phyloP scores from a whole-genome alignment of 257 asterid genomes.

The Solanum pinnatisectum region DNA sequence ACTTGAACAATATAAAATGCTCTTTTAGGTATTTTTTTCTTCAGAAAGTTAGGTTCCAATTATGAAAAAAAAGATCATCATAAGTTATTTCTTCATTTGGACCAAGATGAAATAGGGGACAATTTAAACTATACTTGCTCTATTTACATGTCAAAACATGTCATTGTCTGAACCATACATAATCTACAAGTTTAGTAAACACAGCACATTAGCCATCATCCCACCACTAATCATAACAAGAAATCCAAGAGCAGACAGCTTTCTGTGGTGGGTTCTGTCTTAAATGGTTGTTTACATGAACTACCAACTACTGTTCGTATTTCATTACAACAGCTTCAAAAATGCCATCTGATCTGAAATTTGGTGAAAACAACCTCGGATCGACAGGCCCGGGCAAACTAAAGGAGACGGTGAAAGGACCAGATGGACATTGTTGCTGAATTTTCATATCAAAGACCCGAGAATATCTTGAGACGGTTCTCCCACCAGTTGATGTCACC shows the following conservation, averaged over 20 bases:
- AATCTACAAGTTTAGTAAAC: not conserved
- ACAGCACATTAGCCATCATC: not conserved
- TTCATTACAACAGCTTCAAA: conserved; percentile 69
- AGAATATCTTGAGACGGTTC: conserved; percentile 32
- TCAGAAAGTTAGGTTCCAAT: not conserved
- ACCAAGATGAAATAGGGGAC: not conserved
- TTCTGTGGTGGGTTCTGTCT: not conserved
- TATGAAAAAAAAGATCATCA: not conserved
- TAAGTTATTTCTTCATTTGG: not conserved
- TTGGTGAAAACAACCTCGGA: conserved; percentile 52
- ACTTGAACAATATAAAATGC: not conserved
- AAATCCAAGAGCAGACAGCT: not conserved
- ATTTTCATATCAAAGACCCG: conserved; percentile 61
- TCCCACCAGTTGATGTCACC: conserved; percentile 58
- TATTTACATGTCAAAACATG: not conserved
- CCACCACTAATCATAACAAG: not conserved
- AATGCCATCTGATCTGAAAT: conserved; percentile 64
- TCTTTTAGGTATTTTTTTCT: not conserved
- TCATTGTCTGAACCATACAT: not conserved
- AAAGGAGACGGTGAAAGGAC: conserved; percentile 69
- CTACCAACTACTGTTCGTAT: conserved; percentile 12
- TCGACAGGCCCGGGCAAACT: conserved; percentile 81
- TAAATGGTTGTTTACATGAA: not conserved
- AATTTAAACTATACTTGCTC: not conserved
- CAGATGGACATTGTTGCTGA: conserved; percentile 74